Evolutionary conservation across 371 early-diverging fungal species (phyloP).

Genomic region (Syncephalastrum contaminatum): DNA sequence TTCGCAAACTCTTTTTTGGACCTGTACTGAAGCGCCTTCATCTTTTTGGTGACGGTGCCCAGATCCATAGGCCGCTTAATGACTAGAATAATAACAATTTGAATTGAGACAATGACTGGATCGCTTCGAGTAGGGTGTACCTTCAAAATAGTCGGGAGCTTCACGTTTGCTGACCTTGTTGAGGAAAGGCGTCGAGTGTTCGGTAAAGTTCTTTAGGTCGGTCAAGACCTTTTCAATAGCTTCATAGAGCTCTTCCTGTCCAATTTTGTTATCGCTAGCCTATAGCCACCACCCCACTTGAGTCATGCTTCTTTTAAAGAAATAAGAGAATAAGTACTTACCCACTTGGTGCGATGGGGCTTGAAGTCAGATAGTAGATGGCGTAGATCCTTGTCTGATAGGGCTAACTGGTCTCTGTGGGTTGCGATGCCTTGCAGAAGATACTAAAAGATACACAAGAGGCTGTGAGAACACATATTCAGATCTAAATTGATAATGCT

Average conservation of each 20-base stretch:
- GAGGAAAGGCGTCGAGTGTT: conserved; percentile 87
- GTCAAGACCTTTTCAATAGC: conserved; percentile 82
- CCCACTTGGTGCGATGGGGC: conserved; percentile 90
- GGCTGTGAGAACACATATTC: background rate
- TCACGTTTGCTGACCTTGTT: conserved; percentile 91
- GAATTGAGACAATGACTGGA: no score
- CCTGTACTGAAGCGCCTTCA: conserved; percentile 68
- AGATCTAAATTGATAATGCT: background rate
- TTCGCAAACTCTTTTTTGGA: conserved; percentile 78
- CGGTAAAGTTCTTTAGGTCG: conserved; percentile 78
- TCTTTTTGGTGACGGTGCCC: conserved; percentile 82
- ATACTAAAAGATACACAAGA: conserved; percentile 35
- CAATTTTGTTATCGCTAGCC: conserved; percentile 84
- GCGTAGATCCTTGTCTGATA: conserved; percentile 74
- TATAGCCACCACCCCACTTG: conserved; percentile 11
- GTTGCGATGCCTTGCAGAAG: conserved; percentile 78
- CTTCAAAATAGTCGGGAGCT: conserved; percentile 94
- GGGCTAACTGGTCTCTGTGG: conserved; percentile 60
- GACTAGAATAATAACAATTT: conserved; percentile 34
- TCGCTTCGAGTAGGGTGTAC: conserved; percentile 14
- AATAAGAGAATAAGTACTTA: conserved; percentile 13
- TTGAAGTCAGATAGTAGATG: conserved; percentile 81
- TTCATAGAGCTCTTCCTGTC: conserved; percentile 91
- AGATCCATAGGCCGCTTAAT: conserved; percentile 95
- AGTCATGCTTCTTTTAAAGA: background rate